Percentiles rank a stretch among this genome's conserved stretches.
Evolutionary conservation across 768 basidiomycete genomes (phyloP).

Genomic region (Hygrocybe punicea): DNA sequence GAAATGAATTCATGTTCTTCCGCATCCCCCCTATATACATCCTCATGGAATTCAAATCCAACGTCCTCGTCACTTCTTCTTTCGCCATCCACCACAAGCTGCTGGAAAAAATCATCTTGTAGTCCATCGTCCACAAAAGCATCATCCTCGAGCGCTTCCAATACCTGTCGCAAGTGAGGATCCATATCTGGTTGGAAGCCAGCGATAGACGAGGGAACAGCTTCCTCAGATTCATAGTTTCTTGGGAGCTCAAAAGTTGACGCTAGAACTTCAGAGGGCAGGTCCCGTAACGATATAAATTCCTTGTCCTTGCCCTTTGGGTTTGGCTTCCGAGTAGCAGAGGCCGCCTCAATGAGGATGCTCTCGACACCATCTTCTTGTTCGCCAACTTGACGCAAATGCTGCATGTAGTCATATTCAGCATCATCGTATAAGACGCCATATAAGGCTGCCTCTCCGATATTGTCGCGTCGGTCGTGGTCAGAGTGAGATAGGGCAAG

Average conservation of each 20-base stretch:
- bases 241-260: conserved; percentile 71
- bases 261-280: conserved; percentile 70
- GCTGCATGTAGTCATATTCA: conserved; percentile 98
- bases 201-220: conserved; percentile 74
- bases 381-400: conserved; percentile 74
- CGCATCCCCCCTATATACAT: conserved; percentile 39
- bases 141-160: conserved; percentile 95
- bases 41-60: conserved; percentile 66
- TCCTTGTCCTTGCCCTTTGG: conserved; percentile 33
- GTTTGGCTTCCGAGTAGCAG: conserved; percentile 35
- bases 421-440: conserved; percentile 95
- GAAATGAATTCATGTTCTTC: conserved; percentile 22
- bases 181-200: conserved; percentile 97
- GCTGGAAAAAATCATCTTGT: conserved; percentile 73
- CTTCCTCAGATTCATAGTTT: conserved; percentile 72
- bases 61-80: conserved; percentile 55
- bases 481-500: conserved; percentile 48
- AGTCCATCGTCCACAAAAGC: conserved; percentile 81
- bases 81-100: conserved; percentile 71
- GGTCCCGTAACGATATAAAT: conserved; percentile 48
- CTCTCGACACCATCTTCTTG: conserved; percentile 81
- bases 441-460: conserved; percentile 86
- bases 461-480: conserved; percentile 49
- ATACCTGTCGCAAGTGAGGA: conserved; percentile 84
- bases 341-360: conserved; percentile 74